Evolutionary conservation across 2,329 filamentous ascomycete species (phyloP).

Genomic region (Fusarium sp.): DNA sequence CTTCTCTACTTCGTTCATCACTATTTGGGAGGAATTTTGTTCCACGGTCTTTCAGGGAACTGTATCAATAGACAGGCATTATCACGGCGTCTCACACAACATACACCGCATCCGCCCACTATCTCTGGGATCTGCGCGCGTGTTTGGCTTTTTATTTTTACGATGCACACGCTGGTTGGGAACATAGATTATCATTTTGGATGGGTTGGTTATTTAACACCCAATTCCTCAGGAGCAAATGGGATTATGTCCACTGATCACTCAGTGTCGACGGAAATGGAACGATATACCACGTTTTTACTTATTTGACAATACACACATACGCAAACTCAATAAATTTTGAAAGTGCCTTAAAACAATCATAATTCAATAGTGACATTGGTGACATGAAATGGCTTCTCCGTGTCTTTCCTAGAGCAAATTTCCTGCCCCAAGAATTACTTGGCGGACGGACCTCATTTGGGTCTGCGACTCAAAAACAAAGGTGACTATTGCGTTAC

Average conservation of each 20-base stretch:
- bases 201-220: conserved; percentile 29
- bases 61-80: conserved; percentile 51
- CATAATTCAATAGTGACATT: conserved; percentile 7
- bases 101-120: conserved; percentile 37
- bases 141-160: conserved; percentile 39
- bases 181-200: conserved; percentile 48
- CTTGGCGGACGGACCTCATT: conserved; percentile 21
- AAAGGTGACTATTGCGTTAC: conserved; percentile 23
- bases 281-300: conserved; percentile 48
- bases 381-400: neutral
- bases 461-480: neutral
- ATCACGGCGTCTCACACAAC: conserved; percentile 47
- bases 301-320: neutral
- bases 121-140: conserved; percentile 15
- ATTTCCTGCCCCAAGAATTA: conserved; percentile 9
- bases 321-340: conserved; percentile 36
- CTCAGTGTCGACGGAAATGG: conserved; percentile 49
- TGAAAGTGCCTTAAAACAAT: conserved; percentile 32
- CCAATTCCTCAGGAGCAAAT: conserved; percentile 36
- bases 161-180: conserved; percentile 49
- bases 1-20: conserved; percentile 35
- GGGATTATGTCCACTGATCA: conserved; percentile 49
- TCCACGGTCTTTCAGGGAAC: conserved; percentile 42
- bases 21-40: conserved; percentile 44
- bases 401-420: conserved; percentile 19